Percentiles rank a stretch among this genome's conserved stretches.
Evolutionary conservation across 2,329 filamentous ascomycete species (phyloP).

Genomic region (Alternaria arbusti): DNA sequence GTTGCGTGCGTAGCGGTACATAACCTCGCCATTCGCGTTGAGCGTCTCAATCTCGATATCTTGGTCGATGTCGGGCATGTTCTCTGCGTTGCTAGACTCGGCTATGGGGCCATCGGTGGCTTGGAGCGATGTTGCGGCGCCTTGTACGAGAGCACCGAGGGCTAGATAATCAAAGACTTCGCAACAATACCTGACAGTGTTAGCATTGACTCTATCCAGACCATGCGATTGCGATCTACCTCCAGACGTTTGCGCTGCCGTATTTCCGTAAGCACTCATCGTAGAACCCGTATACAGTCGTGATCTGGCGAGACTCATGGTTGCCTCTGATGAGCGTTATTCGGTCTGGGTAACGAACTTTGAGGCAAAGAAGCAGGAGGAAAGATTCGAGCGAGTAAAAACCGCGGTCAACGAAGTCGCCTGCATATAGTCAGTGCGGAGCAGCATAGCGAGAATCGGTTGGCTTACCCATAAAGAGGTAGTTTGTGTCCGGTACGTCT

Average conservation of each 20-base stretch:
- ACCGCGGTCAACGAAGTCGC: constrained; percentile 96
- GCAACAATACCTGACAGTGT: constrained; percentile 70
- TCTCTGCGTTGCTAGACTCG: constrained; percentile 58
- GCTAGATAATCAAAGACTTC: constrained; percentile 98
- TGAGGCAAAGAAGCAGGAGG: constrained; percentile 90
- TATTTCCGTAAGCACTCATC: constrained; percentile 97
- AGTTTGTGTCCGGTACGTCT: constrained; percentile 93
- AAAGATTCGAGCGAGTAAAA: constrained; percentile 99
- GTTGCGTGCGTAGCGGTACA: constrained; percentile 70
- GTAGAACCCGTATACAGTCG: constrained; percentile 97
- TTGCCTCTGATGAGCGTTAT: constrained; percentile 96
- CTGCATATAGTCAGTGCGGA: constrained; percentile 51
- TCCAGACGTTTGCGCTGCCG: constrained; percentile 95
- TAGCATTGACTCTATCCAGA: not conserved
- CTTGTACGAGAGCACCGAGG: constrained; percentile 87
- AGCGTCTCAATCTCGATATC: constrained; percentile 94
- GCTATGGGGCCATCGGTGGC: constrained; percentile 64
- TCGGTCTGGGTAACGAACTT: constrained; percentile 95
- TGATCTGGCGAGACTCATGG: constrained; percentile 96
- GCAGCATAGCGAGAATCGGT: not conserved
- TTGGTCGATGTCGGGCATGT: constrained; percentile 62
- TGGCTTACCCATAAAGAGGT: constrained; percentile 90
- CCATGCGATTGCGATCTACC: constrained; percentile 9
- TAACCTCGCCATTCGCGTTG: constrained; percentile 80
- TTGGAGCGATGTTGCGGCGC: constrained; percentile 71